Evolutionary conservation across 495 filamentous ascomycete genomes (phyloP).

Genomic region (Penicillium macrosclerotiorum): DNA sequence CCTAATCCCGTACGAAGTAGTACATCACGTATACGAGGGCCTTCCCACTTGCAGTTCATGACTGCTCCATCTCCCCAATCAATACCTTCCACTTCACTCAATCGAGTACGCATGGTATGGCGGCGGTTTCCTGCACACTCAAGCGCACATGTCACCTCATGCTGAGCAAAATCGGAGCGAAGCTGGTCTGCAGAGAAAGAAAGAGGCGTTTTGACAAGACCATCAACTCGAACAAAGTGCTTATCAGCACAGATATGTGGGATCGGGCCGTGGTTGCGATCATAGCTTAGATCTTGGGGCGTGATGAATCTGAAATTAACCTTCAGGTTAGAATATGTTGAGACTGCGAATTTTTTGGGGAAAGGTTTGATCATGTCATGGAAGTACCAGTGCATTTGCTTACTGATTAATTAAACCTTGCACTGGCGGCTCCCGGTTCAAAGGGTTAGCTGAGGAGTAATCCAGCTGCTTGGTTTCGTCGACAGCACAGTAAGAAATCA

Average conservation of each 20-base stretch:
- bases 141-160: slow-evolving; percentile 53
- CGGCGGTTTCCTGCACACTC: slow-evolving; percentile 65
- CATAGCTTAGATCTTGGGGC: slow-evolving; percentile 33
- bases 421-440: slow-evolving; percentile 45
- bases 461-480: slow-evolving; percentile 20
- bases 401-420: slow-evolving; percentile 19
- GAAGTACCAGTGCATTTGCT: not conserved
- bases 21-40: slow-evolving; percentile 55
- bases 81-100: slow-evolving; percentile 60
- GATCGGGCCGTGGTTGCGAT: slow-evolving; percentile 55
- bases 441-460: slow-evolving; percentile 36
- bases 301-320: slow-evolving; percentile 46
- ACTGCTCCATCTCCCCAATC: slow-evolving; percentile 64
- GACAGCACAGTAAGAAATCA: not conserved
- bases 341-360: no score
- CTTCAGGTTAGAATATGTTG: not conserved
- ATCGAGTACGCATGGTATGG: slow-evolving; percentile 60
- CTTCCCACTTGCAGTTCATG: slow-evolving; percentile 61
- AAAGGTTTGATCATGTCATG: not conserved
- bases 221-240: slow-evolving; percentile 46
- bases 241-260: slow-evolving; percentile 38
- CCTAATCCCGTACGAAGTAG: slow-evolving; percentile 36
- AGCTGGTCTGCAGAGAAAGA: slow-evolving; percentile 38
- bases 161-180: slow-evolving; percentile 46
- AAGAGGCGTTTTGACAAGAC: slow-evolving; percentile 30